Base-by-base conservation (phyloP, 2,329 filamentous ascomycete genomes). In the Myriosclerotinia curreyana region DNA sequence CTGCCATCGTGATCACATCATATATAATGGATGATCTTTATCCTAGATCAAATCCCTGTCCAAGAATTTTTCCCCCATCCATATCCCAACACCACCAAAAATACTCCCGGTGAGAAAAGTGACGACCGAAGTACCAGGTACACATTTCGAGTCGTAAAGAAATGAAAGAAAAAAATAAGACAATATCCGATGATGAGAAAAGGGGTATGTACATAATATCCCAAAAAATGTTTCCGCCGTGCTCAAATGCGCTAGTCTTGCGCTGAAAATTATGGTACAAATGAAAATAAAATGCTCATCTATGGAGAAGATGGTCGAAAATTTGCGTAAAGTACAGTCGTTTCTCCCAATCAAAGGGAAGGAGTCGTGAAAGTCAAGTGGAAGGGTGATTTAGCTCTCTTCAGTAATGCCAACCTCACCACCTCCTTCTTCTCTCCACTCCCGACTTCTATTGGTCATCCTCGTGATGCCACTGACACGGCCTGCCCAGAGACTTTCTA, bases 401-500 rank as follows among this genome's bases (percentile, higher is more conserved):
- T 75, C 73, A 65, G 69, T 73, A 46, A 75, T 75, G 9, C 73
- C 73, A 38, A 69, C 70, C 51, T 74, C 73, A 38, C 68, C 70
- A 52, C 71, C 71, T 31, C 71, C 88, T 71, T 92, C 92, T 62
- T 97, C 94, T 66, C 94, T 86, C 95, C 95, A 99, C 70, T 96
- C 92, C 54, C 92, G 87, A 72, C 91, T 95, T 74, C 86, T 86
- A 69, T 96, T 90, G 0, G 91, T 91, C 68, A 98, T 79, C 66
- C 85, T 83, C 77, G 89, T 92, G 68, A 98, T 86, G 31, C 95
- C 95, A 17, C 82, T 78, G 25, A 98, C 89, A 46, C 95, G 86
- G 49, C 84, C 84, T 1, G 95, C 92, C 92, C 94, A 98, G 38
- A 98, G 83, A 40, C 86, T 86, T 79, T 99, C 95, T 7, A 94